Evolutionary conservation across 2,329 filamentous ascomycete genomes (phyloP), one percentile per base, ranked within the genome.

Genomic region (Geosmithia flava): DNA sequence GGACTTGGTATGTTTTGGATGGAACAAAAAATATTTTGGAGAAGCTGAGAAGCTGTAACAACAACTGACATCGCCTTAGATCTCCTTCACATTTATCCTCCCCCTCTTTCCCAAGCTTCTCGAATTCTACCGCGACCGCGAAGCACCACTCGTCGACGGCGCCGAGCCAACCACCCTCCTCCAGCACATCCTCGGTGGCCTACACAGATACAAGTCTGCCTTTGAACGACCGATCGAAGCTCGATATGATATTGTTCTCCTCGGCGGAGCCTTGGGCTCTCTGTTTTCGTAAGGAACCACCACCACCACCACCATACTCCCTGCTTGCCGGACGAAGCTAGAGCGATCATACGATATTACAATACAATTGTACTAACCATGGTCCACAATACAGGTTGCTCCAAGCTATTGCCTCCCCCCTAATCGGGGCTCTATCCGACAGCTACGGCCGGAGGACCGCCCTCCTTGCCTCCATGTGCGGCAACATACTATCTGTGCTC

Each of bases 81-180:
- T 97, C 59, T 96, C 91, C 49, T 98, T 98, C 65, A 98, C 93
- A 29, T 96, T 98, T 63, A 97, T 97, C 62, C 83, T 98, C 8
- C 93, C 93, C 0, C 80, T 98, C 37, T 98, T 97, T 63, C 93
- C 90, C 7, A 90, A 89, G 50, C 83, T 98, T 43, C 84, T 97
- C 66, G 85, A 94, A 58, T 97, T 96, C 76, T 98, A 97, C 71
- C 87, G 88, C 67, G 83, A 87, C 61, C 80, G 82, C 66, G 90
- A 96, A 67, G 76, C 76, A 41, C 68, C 73, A 20, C 57, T 66
- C 48, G 58, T 68, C 42, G 57, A 63, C 45, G 68, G 69, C 48
- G 27, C 44, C 44, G 67, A 69, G 37, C 69, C 75, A 3, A 65
- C 69, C 50, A 89, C 87, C 1, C 68, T 95, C 30, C 81, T 98